These are phyloP conservation scores for Hypoxylon sp. DNA, from an alignment of 2,329 filamentous ascomycete species.

Conservation along the genomic window DNA sequence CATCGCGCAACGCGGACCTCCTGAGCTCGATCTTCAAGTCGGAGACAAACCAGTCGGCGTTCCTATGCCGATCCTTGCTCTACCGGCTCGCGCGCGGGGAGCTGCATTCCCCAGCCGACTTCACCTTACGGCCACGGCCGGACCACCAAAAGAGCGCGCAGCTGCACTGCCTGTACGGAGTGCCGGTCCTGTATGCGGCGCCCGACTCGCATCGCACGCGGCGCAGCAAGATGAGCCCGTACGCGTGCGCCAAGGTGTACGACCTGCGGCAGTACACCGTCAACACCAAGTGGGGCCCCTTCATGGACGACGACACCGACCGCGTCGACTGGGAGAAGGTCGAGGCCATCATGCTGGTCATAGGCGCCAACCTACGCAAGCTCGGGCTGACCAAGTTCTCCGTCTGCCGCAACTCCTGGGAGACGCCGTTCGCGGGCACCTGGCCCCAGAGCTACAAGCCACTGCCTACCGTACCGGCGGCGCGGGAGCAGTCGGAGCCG, in stretches of 20 bases:
- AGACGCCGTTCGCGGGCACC: slow-evolving; percentile 66
- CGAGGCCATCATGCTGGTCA: slow-evolving; percentile 77
- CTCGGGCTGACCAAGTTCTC: slow-evolving; percentile 59
- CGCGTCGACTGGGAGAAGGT: slow-evolving; percentile 83
- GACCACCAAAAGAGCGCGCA: slow-evolving; percentile 75
- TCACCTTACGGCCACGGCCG: slow-evolving; percentile 52
- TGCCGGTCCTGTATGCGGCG: slow-evolving; percentile 60
- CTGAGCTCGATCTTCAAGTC: slow-evolving; percentile 60
- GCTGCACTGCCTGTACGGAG: slow-evolving; percentile 76
- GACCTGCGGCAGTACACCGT: slow-evolving; percentile 76
- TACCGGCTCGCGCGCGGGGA: slow-evolving; percentile 67
- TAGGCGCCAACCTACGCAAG: slow-evolving; percentile 70
- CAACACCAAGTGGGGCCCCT: slow-evolving; percentile 76
- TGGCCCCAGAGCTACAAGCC: slow-evolving; percentile 63
- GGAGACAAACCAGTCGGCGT: slow-evolving; percentile 65
- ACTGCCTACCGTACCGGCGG: slow-evolving; percentile 43
- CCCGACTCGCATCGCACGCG: slow-evolving; percentile 50
- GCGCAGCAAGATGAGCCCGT: slow-evolving; percentile 62
- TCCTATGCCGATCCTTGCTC: slow-evolving; percentile 73
- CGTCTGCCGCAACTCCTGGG: slow-evolving; percentile 66
- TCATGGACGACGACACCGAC: slow-evolving; percentile 70
- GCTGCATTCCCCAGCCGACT: slow-evolving; percentile 22
- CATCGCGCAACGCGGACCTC: slow-evolving; percentile 62
- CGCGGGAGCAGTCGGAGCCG: not conserved
- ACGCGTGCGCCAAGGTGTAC: slow-evolving; percentile 77